Evolutionary conservation across 306 rosid species (phyloP).

Genomic region (Prosopis cineraria): DNA sequence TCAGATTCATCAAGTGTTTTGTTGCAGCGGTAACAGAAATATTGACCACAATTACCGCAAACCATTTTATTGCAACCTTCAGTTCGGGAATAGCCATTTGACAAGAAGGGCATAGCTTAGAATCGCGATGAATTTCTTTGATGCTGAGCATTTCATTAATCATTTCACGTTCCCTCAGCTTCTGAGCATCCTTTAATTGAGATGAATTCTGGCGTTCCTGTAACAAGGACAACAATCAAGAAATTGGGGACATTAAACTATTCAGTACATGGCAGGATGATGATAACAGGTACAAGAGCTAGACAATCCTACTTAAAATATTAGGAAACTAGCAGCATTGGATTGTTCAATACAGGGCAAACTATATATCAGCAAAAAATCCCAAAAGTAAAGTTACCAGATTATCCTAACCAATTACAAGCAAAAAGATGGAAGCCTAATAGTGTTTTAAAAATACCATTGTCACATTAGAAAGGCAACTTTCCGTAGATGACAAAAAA

Average conservation of each 20-base stretch:
- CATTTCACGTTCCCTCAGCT: slow-evolving; percentile 60
- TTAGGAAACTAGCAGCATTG: slow-evolving; percentile 16
- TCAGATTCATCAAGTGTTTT: slow-evolving; percentile 66
- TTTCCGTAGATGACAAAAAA: slow-evolving; percentile 3
- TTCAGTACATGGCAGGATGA: not conserved
- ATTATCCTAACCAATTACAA: not conserved
- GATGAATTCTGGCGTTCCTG: slow-evolving; percentile 87
- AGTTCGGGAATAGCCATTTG: slow-evolving; percentile 75
- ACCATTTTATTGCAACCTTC: slow-evolving; percentile 96
- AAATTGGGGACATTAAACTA: slow-evolving; percentile 24
- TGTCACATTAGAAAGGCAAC: not conserved
- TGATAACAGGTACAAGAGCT: slow-evolving; percentile 13
- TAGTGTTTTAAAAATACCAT: not conserved
- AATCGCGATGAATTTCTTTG: slow-evolving; percentile 72
- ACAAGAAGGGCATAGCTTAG: slow-evolving; percentile 88
- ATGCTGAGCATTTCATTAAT: slow-evolving; percentile 82
- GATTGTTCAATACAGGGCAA: not conserved
- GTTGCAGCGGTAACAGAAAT: slow-evolving; percentile 87
- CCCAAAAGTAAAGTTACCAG: not conserved
- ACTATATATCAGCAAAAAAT: not conserved
- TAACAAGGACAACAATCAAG: slow-evolving; percentile 17
- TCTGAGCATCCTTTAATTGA: slow-evolving; percentile 56
- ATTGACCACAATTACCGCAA: slow-evolving; percentile 75
- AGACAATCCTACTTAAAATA: not conserved
- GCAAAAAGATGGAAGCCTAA: not conserved